These are phyloP conservation scores for Purpureocillium takamizusanense DNA, from an alignment of 2,329 filamentous ascomycete species.

Conservation along the genomic window DNA sequence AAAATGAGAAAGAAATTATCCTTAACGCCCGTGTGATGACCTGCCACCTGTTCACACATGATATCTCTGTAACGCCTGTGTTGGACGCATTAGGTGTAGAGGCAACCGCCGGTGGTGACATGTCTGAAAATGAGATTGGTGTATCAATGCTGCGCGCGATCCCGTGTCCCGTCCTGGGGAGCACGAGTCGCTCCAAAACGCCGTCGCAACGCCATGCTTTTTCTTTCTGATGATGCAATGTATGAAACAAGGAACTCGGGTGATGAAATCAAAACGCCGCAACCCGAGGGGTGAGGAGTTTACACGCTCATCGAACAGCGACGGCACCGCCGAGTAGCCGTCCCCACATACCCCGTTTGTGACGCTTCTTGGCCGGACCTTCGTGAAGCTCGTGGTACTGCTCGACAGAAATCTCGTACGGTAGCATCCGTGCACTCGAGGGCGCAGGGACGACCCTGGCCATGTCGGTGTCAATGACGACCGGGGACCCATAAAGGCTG, in stretches of 20 bases:
- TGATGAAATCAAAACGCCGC: not conserved
- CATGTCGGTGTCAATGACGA: slow-evolving; percentile 30
- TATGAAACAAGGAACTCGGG: not conserved
- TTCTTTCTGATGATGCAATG: not conserved
- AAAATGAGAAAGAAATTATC: not conserved
- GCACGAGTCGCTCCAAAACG: not conserved
- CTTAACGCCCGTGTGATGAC: not conserved
- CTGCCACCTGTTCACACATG: slow-evolving; percentile 1
- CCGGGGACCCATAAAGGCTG: slow-evolving; percentile 40
- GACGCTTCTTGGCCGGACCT: slow-evolving; percentile 37
- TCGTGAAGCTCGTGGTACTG: slow-evolving; percentile 42
- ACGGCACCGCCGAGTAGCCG: slow-evolving; percentile 41
- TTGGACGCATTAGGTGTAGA: slow-evolving; percentile 3
- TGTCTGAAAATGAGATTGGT: not conserved
- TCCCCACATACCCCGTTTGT: slow-evolving; percentile 42
- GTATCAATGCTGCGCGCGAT: slow-evolving; percentile 1
- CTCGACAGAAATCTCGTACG: slow-evolving; percentile 47
- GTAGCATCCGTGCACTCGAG: slow-evolving; percentile 28
- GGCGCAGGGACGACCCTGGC: slow-evolving; percentile 22
- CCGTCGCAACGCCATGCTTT: slow-evolving; percentile 9
- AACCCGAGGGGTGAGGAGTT: too few species aligned
- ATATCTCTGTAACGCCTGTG: slow-evolving; percentile 4
- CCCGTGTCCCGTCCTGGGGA: not conserved
- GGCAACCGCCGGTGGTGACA: not conserved
- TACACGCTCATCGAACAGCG: slow-evolving; percentile 21